A percentile compares a stretch with the other conserved stretches of the same genome.
phyloP scores from a whole-genome alignment of 768 basidiomycete species.

The Trametes maxima region DNA sequence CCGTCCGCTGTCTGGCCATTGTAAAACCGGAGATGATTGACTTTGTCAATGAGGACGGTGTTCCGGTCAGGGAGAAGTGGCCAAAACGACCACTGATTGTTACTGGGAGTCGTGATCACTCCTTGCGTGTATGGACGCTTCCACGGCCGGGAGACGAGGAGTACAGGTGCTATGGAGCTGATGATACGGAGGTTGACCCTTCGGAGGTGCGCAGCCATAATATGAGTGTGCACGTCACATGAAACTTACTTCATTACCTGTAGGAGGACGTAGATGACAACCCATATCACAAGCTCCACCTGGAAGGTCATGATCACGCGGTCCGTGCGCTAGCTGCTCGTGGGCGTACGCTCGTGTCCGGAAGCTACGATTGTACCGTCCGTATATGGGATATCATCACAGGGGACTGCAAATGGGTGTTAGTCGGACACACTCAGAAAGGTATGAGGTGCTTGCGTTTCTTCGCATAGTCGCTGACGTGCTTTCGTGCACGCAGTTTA shows the following conservation, averaged over 20 bases:
- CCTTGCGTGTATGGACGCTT: constrained; percentile 66
- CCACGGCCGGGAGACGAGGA: constrained; percentile 74
- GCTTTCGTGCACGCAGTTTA: constrained; percentile 63
- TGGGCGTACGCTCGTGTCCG: constrained; percentile 88
- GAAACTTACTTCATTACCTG: not conserved
- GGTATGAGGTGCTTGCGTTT: constrained; percentile 46
- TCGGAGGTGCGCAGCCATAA: constrained; percentile 39
- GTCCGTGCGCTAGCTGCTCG: constrained; percentile 91
- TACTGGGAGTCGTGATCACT: constrained; percentile 71
- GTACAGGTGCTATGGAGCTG: constrained; percentile 65
- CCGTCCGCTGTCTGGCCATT: constrained; percentile 93
- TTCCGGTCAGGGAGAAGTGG: constrained; percentile 69
- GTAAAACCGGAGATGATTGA: constrained; percentile 91
- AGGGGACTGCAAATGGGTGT: constrained; percentile 76
- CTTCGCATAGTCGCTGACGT: not conserved
- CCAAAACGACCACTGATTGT: constrained; percentile 74
- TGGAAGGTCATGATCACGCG: constrained; percentile 90
- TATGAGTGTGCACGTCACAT: not conserved
- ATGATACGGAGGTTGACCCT: constrained; percentile 63
- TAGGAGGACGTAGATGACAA: constrained; percentile 76
- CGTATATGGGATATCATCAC: constrained; percentile 94
- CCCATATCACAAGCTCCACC: constrained; percentile 84
- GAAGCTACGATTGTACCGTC: constrained; percentile 94
- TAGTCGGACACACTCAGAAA: constrained; percentile 91
- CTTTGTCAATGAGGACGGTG: constrained; percentile 61